Percentiles rank a stretch among this genome's conserved stretches.
These are phyloP conservation scores for Intubia oerlemansii DNA, from an alignment of 2,329 filamentous ascomycete genomes.

Conservation along the genomic window DNA sequence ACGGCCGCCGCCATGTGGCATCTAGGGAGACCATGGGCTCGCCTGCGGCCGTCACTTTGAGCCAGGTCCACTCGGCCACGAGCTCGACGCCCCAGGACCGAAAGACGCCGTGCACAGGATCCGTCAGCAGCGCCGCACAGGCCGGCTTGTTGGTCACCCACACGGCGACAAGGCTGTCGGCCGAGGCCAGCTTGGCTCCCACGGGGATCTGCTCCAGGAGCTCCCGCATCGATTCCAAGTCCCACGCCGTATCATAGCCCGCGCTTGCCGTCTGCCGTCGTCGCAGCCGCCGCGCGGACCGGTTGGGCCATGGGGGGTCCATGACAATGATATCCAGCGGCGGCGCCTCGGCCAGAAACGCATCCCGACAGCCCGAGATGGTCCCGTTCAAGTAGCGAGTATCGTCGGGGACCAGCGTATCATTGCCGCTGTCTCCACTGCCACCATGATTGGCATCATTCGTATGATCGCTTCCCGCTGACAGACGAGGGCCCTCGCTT, in stretches of 20 bases:
- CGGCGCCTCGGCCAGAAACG: constrained; percentile 20
- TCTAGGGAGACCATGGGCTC: constrained; percentile 41
- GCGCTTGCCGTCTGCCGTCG: constrained; percentile 8
- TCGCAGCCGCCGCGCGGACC: constrained; percentile 35
- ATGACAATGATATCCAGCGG: constrained; percentile 47
- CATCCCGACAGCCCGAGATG: constrained; percentile 18
- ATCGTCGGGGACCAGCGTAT: constrained; percentile 1
- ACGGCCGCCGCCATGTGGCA: constrained; percentile 49
- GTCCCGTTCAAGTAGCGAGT: constrained; percentile 25
- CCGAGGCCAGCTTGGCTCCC: constrained; percentile 23
- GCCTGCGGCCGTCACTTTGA: constrained; percentile 47
- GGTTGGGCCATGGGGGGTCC: constrained; percentile 68
- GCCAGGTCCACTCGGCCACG: constrained; percentile 56
- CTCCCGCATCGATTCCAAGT: constrained; percentile 21
- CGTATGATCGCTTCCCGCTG: constrained; percentile 6
- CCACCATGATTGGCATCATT: not conserved
- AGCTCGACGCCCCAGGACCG: constrained; percentile 42
- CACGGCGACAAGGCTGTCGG: constrained; percentile 42
- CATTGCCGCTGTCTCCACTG: no score
- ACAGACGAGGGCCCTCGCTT: no score
- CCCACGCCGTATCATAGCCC: constrained; percentile 21
- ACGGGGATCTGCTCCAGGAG: constrained; percentile 37
- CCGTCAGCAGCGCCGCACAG: constrained; percentile 30
- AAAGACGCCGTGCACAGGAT: constrained; percentile 32
- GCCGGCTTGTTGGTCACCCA: constrained; percentile 60